Conservation (phyloP, 495 filamentous ascomycete species). For the Cenococcum geophilum region DNA sequence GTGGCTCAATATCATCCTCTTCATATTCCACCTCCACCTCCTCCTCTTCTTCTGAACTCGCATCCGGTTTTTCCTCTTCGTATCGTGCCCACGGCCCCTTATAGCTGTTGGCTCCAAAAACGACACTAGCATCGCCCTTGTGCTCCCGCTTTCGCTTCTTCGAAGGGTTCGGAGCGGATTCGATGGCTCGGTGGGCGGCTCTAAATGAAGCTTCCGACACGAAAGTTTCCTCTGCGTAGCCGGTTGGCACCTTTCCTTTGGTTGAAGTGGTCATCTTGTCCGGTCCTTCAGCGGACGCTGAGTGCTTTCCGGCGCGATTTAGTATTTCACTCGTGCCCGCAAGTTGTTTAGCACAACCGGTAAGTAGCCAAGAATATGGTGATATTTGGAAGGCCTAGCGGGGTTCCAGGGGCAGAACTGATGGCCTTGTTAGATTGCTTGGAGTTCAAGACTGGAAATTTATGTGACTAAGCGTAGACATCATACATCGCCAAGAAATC, state of each 20-base stretch:
- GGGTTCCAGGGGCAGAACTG: too few relatives aligned
- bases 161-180: slow-evolving; percentile 61
- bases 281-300: not conserved
- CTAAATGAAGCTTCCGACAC: slow-evolving; percentile 84
- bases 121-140: slow-evolving; percentile 74
- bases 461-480: not conserved
- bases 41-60: slow-evolving; percentile 49
- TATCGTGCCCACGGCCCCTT: slow-evolving; percentile 93
- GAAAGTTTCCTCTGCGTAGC: slow-evolving; percentile 77
- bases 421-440: not conserved
- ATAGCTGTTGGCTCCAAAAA: slow-evolving; percentile 81
- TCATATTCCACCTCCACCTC: slow-evolving; percentile 73
- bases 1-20: slow-evolving; percentile 51
- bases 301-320: not conserved
- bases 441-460: not conserved
- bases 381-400: not conserved
- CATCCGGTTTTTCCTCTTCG: slow-evolving; percentile 48
- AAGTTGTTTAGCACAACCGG: too few relatives aligned
- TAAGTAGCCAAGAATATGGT: too few relatives aligned
- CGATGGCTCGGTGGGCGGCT: slow-evolving; percentile 43
- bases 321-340: too few relatives aligned
- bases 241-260: slow-evolving; percentile 87
- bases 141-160: slow-evolving; percentile 73
- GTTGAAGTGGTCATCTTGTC: slow-evolving; percentile 63
- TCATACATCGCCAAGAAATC: not conserved